Percentiles rank a stretch among this genome's conserved stretches.
These are phyloP conservation scores for Lecanoromycetidae sp. DNA, from an alignment of 2,329 filamentous ascomycete species.

Conservation along the genomic window DNA sequence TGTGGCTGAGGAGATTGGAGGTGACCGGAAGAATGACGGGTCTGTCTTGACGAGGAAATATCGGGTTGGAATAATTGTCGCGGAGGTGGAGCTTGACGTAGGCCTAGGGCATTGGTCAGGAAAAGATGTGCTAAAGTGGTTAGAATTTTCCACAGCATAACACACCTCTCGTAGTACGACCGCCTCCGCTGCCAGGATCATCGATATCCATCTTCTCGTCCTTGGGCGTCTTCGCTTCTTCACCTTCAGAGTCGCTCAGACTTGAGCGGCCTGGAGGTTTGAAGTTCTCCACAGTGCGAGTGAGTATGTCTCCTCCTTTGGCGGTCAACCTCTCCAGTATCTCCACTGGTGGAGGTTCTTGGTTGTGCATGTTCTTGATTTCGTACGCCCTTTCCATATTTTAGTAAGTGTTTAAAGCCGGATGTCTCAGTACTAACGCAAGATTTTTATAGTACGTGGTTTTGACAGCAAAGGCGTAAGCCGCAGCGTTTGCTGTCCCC, in stretches of 20 bases:
- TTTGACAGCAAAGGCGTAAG: conserved; percentile 78
- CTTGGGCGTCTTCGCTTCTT: conserved; percentile 37
- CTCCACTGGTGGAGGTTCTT: conserved; percentile 74
- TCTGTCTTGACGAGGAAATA: conserved; percentile 17
- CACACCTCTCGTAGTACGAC: conserved; percentile 17
- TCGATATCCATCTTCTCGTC: conserved; percentile 38
- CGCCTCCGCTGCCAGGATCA: conserved; percentile 36
- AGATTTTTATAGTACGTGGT: conserved; percentile 83
- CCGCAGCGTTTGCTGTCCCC: conserved; percentile 60
- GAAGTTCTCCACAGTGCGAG: conserved; percentile 67
- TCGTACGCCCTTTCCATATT: conserved; percentile 54
- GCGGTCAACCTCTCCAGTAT: conserved; percentile 71
- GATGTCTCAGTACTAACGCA: conserved; percentile 35
- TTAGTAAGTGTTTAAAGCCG: neutral
- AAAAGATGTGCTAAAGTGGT: neutral
- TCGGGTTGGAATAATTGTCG: conserved; percentile 19
- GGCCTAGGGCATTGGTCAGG: conserved; percentile 7
- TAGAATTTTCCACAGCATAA: neutral
- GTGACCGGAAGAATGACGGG: conserved; percentile 15
- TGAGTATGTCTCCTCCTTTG: conserved; percentile 69
- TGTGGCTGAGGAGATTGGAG: conserved; percentile 27
- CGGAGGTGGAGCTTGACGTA: conserved; percentile 19
- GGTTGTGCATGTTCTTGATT: conserved; percentile 62
- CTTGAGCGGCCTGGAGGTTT: conserved; percentile 36
- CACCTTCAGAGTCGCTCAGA: conserved; percentile 32